These are phyloP conservation scores for Eutypa lata DNA, from an alignment of 2,329 filamentous ascomycete genomes.

Conservation along the genomic window DNA sequence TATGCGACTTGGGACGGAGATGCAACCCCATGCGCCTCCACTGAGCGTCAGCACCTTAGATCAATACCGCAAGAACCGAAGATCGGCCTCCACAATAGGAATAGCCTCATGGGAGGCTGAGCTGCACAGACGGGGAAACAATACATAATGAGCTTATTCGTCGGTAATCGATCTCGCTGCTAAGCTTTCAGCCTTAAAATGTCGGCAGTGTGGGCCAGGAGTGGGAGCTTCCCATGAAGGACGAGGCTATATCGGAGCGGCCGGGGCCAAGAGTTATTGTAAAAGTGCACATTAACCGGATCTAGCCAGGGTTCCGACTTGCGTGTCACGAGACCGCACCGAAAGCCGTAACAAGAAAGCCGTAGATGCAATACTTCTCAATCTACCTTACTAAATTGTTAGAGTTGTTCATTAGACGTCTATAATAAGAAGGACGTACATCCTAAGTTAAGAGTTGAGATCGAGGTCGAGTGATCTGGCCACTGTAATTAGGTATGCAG, in stretches of 20 bases:
- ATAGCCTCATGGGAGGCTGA: neutral
- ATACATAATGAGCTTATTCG: neutral
- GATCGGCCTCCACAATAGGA: conserved; percentile 7
- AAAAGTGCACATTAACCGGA: neutral
- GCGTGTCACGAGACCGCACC: neutral
- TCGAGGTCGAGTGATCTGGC: too few species aligned
- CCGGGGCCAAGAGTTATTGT: neutral
- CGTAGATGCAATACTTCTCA: neutral
- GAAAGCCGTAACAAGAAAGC: neutral
- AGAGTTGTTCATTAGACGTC: too few species aligned
- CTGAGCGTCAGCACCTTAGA: conserved; percentile 11
- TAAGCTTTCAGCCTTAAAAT: neutral
- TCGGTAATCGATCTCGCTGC: neutral
- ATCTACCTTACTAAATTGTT: neutral
- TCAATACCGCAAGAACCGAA: conserved; percentile 4
- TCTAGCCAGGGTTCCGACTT: neutral
- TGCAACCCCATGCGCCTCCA: conserved; percentile 4
- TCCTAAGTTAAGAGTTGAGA: too few species aligned
- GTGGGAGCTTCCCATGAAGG: neutral
- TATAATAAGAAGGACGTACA: too few species aligned
- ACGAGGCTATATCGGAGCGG: neutral
- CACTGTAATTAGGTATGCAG: too few species aligned
- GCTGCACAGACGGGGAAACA: neutral
- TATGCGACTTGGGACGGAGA: conserved; percentile 5
- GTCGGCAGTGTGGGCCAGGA: neutral